Evolutionary conservation across 495 filamentous ascomycete genomes (phyloP), one percentile per base, ranked within the genome.

Genomic region (Hypoxylon perforatum): DNA sequence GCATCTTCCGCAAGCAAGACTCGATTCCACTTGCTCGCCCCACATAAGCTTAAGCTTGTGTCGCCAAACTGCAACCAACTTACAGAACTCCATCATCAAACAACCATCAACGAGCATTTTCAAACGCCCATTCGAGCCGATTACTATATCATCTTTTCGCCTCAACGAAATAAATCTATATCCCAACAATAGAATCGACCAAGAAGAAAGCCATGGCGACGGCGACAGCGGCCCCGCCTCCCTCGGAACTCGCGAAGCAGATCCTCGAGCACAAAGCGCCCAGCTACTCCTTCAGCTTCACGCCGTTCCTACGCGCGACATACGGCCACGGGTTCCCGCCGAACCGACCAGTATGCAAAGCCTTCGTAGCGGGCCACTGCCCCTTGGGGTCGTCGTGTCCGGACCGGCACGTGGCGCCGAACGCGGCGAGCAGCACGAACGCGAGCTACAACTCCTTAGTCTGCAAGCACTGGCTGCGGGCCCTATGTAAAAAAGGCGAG

Each of bases 381-480:
- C 93, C 92, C 0, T 78, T 90, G 18, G 92, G 92, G 39, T 83
- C 87, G 42, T 78, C 83, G 19, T 97, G 93, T 67, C 88, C 92
- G 1, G 92, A 93, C 51, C 78, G 77, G 0, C 80, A 82, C 77
- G 63, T 66, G 9, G 46, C 69, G 18, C 61, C 72, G 38, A 50
- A 62, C 57, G 41, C 65, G 25, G 61, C 61, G 57, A 52, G 52
- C 36, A 67, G 63, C 64, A 66, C 50, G 14, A 69, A 71, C 62
- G 71, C 75, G 42, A 75, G 76, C 36, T 90, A 87, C 67, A 87
- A 87, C 67, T 86, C 82, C 4, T 84, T 97, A 0, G 93, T 99
- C 57, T 99, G 95, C 88, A 99, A 99, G 80, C 95, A 98, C 85
- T 99, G 96, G 88, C 88, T 98, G 65, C 91, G 96, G 67, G 93